Base-by-base conservation (phyloP, 2,329 filamentous ascomycete species). In the Pseudogymnoascus sp. region DNA sequence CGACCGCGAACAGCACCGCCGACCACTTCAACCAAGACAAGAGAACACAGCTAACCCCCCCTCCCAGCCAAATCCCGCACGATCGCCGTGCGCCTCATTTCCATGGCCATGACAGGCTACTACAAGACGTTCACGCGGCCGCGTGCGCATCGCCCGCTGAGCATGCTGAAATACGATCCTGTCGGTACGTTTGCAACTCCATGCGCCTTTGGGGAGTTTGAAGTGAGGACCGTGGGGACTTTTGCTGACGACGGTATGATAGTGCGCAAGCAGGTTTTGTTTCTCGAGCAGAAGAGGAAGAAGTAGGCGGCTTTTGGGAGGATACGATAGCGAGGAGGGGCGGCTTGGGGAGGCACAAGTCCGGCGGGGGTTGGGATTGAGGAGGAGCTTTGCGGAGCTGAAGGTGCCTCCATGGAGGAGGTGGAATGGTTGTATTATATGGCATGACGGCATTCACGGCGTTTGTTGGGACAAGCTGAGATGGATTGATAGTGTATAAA, bases 141-240 rank as follows among this genome's bases (percentile, higher is more conserved):
- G 11, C 88, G 95, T 70, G 84, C 85, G 31, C 83, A 92, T 67
- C 83, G 89, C 51, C 93, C 96, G 64, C 85, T 99, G 79, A 96
- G 92, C 80, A 95, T 99, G 92, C 81, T 99, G 72, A 99, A 99
- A 82, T 99, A 99, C 79, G 95, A 99, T 75, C 95, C 95, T 45
- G 93, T 99, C 69, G 89, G 91, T 96, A 86, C 69, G 84, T 61
- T n/a, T 31, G 16, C 13, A 34, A n/a, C 6, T 19, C 21, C 4
- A 28, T 16, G 10, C 21, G 34, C 19, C 28, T 23, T n/a, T 19
- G n/a, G 51, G 61, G 7, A 14, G 39, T 2, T 2, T 11, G 36
- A 41, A 62, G 45, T 16, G 16, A 43, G 34, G 62, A 34, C 14
- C 11, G 23, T 10, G 21, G 23, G n/a, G n/a, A 3, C 11, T n/a